Conservation (phyloP, 2,329 filamentous ascomycete species). For the Ceratocystis cacaofunesta region DNA sequence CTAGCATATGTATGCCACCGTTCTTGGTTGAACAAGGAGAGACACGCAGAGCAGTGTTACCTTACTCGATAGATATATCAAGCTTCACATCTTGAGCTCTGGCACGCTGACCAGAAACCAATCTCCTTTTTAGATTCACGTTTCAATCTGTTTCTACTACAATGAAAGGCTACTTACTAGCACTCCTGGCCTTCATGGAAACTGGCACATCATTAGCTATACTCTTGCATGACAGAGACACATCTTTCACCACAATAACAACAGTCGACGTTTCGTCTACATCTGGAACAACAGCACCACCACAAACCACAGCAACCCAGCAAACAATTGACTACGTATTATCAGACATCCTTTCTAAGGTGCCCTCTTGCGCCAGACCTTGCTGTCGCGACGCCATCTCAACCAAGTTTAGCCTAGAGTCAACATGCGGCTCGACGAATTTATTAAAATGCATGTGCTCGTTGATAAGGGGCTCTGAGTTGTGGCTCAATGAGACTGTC, state of each 20-base stretch:
- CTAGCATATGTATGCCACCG: background rate
- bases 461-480: constrained; percentile 3
- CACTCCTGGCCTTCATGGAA: background rate
- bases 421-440: constrained; percentile 3
- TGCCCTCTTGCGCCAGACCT: constrained; percentile 7
- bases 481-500: constrained; percentile 3
- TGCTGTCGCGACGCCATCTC: constrained; percentile 9
- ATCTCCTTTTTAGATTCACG: background rate
- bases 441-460: constrained; percentile 11
- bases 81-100: background rate
- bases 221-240: background rate
- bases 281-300: background rate
- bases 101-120: background rate
- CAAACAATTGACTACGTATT: constrained; percentile 4
- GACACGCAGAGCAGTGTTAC: background rate
- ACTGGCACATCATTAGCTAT: background rate
- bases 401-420: constrained; percentile 2
- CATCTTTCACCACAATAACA: background rate
- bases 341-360: constrained; percentile 5
- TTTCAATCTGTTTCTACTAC: background rate
- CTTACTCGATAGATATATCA: background rate
- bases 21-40: background rate
- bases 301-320: background rate
- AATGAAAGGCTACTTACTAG: background rate
- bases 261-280: background rate